Evolutionary conservation across 1,139 yeast genomes (phyloP).

Genomic region (Geotrichum siamense): DNA sequence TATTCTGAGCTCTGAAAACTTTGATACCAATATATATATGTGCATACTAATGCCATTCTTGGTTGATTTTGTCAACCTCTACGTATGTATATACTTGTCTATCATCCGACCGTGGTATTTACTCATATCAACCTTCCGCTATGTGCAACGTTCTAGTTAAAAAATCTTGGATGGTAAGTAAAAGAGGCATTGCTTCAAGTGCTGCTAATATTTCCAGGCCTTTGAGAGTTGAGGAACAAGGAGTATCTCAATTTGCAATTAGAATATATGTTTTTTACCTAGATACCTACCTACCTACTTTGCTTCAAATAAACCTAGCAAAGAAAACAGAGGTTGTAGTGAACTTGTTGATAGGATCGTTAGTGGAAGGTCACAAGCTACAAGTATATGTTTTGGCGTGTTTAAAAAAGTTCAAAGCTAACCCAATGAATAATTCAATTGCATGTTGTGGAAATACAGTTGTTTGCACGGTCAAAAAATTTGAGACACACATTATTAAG

Average conservation of each 20-base stretch:
- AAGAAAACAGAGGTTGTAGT: conserved; percentile 78
- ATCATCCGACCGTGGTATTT: conserved; percentile 13
- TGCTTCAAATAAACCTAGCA: conserved; percentile 30
- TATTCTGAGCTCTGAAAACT: conserved; percentile 31
- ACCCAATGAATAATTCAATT: conserved; percentile 36
- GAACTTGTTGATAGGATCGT: conserved; percentile 74
- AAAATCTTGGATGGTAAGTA: conserved; percentile 40
- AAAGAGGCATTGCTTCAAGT: conserved; percentile 85
- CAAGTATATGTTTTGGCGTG: conserved; percentile 17
- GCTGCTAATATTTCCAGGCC: conserved; percentile 79
- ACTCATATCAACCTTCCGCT: background rate
- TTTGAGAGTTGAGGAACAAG: conserved; percentile 59
- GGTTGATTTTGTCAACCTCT: no score
- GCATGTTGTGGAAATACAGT: conserved; percentile 76
- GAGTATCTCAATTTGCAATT: conserved; percentile 62
- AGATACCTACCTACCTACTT: no score
- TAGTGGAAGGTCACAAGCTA: conserved; percentile 60
- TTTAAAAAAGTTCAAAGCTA: no score
- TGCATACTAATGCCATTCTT: no score
- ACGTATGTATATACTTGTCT: conserved; percentile 18
- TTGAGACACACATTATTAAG: conserved; percentile 47
- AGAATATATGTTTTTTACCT: conserved; percentile 72
- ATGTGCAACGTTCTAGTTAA: conserved; percentile 18
- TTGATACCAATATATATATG: conserved; percentile 28
- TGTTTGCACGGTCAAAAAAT: conserved; percentile 66